phyloP scores from a whole-genome alignment of 352 stramenopile species.

The Phytophthora kernoviae region DNA sequence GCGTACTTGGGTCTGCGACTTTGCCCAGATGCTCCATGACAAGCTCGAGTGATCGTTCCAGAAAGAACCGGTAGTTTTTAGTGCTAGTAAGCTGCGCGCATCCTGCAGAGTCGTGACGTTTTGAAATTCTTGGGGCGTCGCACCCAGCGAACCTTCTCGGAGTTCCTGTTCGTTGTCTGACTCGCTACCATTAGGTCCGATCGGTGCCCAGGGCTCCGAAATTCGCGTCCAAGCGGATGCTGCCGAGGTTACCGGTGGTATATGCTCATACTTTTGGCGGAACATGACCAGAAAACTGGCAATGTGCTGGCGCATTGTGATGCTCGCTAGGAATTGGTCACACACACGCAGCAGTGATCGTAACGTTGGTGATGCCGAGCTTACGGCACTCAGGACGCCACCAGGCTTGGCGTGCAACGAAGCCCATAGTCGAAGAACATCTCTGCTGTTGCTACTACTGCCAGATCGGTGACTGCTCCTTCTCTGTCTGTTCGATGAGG shows the following conservation, averaged over 20 bases:
- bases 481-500: slow-evolving; percentile 26
- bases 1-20: slow-evolving; percentile 21
- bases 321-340: slow-evolving; percentile 51
- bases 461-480: slow-evolving; percentile 17
- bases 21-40: slow-evolving; percentile 51
- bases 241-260: slow-evolving; percentile 1
- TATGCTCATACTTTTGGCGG: slow-evolving; percentile 54
- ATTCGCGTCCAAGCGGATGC: slow-evolving; percentile 34
- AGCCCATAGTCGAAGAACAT: slow-evolving; percentile 34
- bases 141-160: slow-evolving; percentile 28
- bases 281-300: slow-evolving; percentile 51
- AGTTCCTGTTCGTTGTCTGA: slow-evolving; percentile 36
- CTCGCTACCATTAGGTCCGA: slow-evolving; percentile 13
- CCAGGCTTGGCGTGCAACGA: slow-evolving; percentile 47
- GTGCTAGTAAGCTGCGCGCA: slow-evolving; percentile 52
- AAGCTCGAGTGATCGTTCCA: slow-evolving; percentile 61
- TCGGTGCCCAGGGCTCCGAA: slow-evolving; percentile 31
- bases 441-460: slow-evolving; percentile 20
- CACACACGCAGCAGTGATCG: slow-evolving; percentile 45
- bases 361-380: slow-evolving; percentile 30
- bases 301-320: slow-evolving; percentile 49
- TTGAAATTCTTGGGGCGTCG: slow-evolving; percentile 31
- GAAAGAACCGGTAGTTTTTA: slow-evolving; percentile 79
- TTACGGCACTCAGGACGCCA: slow-evolving; percentile 37
- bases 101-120: slow-evolving; percentile 53